Percentiles rank a stretch among this genome's conserved stretches.
Evolutionary conservation across 2,329 filamentous ascomycete genomes (phyloP).

Genomic region (Aspergillus sp.): DNA sequence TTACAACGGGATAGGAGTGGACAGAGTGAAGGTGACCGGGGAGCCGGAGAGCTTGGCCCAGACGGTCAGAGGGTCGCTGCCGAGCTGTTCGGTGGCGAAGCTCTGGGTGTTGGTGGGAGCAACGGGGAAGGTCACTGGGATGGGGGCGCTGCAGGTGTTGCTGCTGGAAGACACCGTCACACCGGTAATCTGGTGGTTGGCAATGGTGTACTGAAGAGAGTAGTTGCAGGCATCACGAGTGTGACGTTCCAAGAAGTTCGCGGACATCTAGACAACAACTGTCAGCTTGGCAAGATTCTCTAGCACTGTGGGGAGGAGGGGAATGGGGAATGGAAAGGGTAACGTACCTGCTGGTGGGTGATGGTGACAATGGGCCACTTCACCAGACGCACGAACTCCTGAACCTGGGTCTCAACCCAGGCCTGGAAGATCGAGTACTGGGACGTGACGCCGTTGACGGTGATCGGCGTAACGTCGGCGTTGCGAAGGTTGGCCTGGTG

Average conservation of each 20-base stretch:
- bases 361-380: slow-evolving; percentile 56
- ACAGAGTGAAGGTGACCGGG: slow-evolving; percentile 47
- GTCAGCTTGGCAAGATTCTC: not conserved
- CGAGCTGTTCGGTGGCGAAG: slow-evolving; percentile 53
- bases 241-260: slow-evolving; percentile 54
- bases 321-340: not conserved
- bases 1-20: slow-evolving; percentile 36
- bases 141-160: slow-evolving; percentile 52
- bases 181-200: slow-evolving; percentile 48
- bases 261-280: slow-evolving; percentile 38
- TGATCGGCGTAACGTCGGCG: slow-evolving; percentile 47
- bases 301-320: no score
- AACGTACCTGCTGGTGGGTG: slow-evolving; percentile 55
- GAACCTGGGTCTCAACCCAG: slow-evolving; percentile 56
- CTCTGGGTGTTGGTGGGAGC: slow-evolving; percentile 45
- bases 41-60: slow-evolving; percentile 50
- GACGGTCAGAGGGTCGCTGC: slow-evolving; percentile 53
- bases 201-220: slow-evolving; percentile 48
- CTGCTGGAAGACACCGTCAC: slow-evolving; percentile 51
- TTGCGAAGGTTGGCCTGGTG: slow-evolving; percentile 63
- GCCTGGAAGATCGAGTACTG: slow-evolving; percentile 56
- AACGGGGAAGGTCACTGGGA: slow-evolving; percentile 57
- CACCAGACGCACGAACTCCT: slow-evolving; percentile 55
- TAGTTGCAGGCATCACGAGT: slow-evolving; percentile 55
- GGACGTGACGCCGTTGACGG: slow-evolving; percentile 48